These are phyloP conservation scores for Pichia inconspicua DNA, from an alignment of 1,139 yeast genomes.

Conservation along the genomic window DNA sequence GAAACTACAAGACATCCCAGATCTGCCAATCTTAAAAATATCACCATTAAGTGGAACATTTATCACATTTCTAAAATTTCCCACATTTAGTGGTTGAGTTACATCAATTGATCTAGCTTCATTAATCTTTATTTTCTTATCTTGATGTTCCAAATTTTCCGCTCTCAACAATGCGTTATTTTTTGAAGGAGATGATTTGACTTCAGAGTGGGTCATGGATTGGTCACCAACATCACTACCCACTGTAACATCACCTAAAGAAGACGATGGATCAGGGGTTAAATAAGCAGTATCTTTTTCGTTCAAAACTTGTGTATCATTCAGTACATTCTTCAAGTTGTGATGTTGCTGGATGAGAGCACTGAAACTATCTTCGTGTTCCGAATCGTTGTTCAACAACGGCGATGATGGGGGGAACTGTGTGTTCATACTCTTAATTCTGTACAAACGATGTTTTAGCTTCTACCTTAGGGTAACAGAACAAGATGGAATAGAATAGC, in stretches of 20 bases:
- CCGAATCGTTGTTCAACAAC: slow-evolving; percentile 10
- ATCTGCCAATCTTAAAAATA: slow-evolving; percentile 47
- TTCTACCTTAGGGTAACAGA: neutral
- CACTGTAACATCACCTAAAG: slow-evolving; percentile 29
- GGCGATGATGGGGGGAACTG: slow-evolving; percentile 23
- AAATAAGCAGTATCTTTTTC: slow-evolving; percentile 25
- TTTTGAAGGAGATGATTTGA: neutral
- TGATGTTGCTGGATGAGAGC: neutral
- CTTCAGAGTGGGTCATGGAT: neutral
- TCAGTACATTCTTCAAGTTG: neutral
- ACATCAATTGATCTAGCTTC: slow-evolving; percentile 20
- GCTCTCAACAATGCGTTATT: neutral
- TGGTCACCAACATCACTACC: slow-evolving; percentile 4
- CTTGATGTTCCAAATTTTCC: neutral
- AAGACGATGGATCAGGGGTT: slow-evolving; percentile 38
- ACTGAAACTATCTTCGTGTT: neutral
- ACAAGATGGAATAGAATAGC: neutral
- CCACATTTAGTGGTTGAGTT: slow-evolving; percentile 11
- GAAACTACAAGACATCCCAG: slow-evolving; percentile 53
- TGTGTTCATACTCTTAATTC: slow-evolving; percentile 14
- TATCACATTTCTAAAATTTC: slow-evolving; percentile 16
- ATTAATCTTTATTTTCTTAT: neutral
- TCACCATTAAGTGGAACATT: slow-evolving; percentile 12
- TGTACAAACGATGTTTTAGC: too few relatives aligned
- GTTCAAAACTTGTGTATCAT: neutral